Percentiles rank a stretch among this genome's conserved stretches.
Conservation (phyloP, 1,139 yeast species). For the Saccharomyces pastorianus region DNA sequence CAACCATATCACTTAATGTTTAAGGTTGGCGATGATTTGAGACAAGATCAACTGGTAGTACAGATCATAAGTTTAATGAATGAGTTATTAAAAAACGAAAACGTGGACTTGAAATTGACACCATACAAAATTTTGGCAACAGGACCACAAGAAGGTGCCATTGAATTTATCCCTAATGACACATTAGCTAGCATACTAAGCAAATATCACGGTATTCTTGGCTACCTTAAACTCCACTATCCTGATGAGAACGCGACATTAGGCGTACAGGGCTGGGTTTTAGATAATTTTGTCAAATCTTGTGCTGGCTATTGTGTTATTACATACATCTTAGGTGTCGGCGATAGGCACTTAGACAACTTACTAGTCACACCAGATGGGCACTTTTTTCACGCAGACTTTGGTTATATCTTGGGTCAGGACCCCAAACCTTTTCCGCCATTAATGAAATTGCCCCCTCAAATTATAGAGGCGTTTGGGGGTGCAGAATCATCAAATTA, state of each 20-base stretch:
- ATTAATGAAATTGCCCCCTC: slow-evolving; percentile 93
- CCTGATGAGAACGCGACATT: slow-evolving; percentile 51
- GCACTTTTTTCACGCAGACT: slow-evolving; percentile 93
- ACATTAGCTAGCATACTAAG: slow-evolving; percentile 77
- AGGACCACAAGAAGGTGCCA: slow-evolving; percentile 82
- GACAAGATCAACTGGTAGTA: slow-evolving; percentile 93
- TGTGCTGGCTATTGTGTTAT: slow-evolving; percentile 98
- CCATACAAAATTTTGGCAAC: slow-evolving; percentile 91
- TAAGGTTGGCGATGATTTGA: slow-evolving; percentile 89
- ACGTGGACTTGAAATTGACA: slow-evolving; percentile 75
- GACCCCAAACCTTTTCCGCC: slow-evolving; percentile 99
- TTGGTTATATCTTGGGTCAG: slow-evolving; percentile 90
- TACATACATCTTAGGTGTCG: slow-evolving; percentile 89
- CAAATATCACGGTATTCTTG: slow-evolving; percentile 65
- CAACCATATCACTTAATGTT: slow-evolving; percentile 68
- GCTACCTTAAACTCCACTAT: slow-evolving; percentile 59
- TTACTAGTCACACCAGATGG: slow-evolving; percentile 66
- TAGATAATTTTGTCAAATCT: slow-evolving; percentile 91
- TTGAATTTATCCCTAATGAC: slow-evolving; percentile 87
- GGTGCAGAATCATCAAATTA: slow-evolving; percentile 82
- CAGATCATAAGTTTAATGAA: slow-evolving; percentile 92
- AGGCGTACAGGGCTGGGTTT: slow-evolving; percentile 66
- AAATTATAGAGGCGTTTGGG: slow-evolving; percentile 96
- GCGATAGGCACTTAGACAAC: slow-evolving; percentile 93
- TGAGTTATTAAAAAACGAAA: slow-evolving; percentile 77